Base-by-base conservation (phyloP, 2,329 filamentous ascomycete genomes). In the Pestalotiopsis sp. region DNA sequence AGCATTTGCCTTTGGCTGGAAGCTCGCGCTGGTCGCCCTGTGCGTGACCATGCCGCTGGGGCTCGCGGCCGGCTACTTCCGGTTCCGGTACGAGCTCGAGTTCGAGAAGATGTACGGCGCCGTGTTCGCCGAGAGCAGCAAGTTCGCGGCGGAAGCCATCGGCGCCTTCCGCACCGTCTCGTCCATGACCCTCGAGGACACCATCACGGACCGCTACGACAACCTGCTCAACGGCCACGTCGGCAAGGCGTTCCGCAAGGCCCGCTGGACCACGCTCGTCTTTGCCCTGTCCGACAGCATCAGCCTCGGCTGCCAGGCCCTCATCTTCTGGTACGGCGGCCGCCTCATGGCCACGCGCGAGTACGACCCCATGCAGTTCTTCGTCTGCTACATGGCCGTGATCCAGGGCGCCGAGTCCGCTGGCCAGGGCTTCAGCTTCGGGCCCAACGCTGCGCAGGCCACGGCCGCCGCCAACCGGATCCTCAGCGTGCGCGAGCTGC, bases 1-100 rank as follows among this genome's bases (percentile, higher is more conserved):
- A 65, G 85, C 91, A 1, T 94, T 93, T 74, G 83, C 86, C 4
- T 94, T 91, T 76, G 91, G 91, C 1, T 95, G 93, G 93, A 95
- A 94, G 77, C 83, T 95, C 9, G 89, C 90, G 0, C 80, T 94
- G 0, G 90, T 95, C 0, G 86, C 88, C 0, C 81, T 90, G 9
- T 91, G 89, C 72, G 88, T 92, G 9, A 86, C 87, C 5, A 78
- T 87, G 67, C 87, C 87, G 0, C 75, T 89, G 25, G 81, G 84
- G 59, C 71, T 89, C 3, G 67, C 77, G 4, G 82, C 84, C 0
- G 84, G 83, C 0, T 89, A 83, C 73, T 86, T 83, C 77, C 84
- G 87, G 1, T 79, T 89, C 72, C 84, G 81, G 70, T 88, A 87
- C 72, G 90, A 92, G 77, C 78, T 89, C n/a, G 82, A 90, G 70